These are phyloP conservation scores for Canavalia ensiformis DNA, from an alignment of 306 rosid genomes.

Conservation along the genomic window DNA sequence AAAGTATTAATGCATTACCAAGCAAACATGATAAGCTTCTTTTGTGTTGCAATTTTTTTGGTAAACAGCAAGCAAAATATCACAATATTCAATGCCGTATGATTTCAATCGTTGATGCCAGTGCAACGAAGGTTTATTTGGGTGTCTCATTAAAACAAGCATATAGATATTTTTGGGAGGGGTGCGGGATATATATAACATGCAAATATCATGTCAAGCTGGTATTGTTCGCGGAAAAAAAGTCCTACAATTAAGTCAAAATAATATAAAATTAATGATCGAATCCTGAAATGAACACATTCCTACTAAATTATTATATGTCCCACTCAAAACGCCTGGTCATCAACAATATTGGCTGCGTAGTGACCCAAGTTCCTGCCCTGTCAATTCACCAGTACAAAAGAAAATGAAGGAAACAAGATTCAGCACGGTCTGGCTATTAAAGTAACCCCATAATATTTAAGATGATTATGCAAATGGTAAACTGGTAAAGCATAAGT, in stretches of 20 bases:
- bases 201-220: not conserved
- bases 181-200: not conserved
- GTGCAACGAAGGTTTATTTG: not conserved
- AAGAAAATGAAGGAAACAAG: not conserved
- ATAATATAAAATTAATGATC: slow-evolving; percentile 11
- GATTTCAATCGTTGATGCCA: not conserved
- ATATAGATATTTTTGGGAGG: not conserved
- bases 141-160: not conserved
- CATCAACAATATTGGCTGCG: slow-evolving; percentile 65
- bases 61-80: not conserved
- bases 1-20: not conserved
- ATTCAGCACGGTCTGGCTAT: not conserved
- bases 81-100: not conserved
- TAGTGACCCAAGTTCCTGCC: slow-evolving; percentile 75
- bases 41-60: not conserved
- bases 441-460: not conserved
- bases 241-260: not conserved
- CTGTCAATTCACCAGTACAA: slow-evolving; percentile 49
- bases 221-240: slow-evolving; percentile 1
- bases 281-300: not conserved
- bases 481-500: not conserved
- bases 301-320: slow-evolving; percentile 12
- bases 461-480: not conserved
- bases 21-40: not conserved
- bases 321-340: slow-evolving; percentile 42